phyloP scores from a whole-genome alignment of 176 grass and related monocot species.

The Ensete glaucum region DNA sequence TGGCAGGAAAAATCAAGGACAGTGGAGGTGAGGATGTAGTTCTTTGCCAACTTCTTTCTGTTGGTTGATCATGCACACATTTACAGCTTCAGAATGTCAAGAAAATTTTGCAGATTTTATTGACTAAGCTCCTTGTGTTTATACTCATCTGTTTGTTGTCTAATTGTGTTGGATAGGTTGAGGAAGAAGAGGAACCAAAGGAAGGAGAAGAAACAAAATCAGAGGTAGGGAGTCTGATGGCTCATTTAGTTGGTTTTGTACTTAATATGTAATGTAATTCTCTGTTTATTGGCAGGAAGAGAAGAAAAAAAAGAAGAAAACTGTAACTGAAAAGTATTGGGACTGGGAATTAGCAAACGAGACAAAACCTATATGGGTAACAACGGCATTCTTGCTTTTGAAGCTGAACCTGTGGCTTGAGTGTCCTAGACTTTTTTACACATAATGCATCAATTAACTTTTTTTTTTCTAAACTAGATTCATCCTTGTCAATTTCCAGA shows the following conservation, averaged over 20 bases:
- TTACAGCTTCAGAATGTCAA: neutral
- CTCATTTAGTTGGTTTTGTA: constrained; percentile 4
- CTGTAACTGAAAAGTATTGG: constrained; percentile 89
- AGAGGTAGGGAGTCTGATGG: constrained; percentile 31
- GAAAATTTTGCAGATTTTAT: neutral
- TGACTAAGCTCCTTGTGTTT: neutral
- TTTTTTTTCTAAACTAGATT: no score
- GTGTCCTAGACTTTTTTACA: neutral
- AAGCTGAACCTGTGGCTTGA: no score
- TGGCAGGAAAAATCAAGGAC: constrained; percentile 8
- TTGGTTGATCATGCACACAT: no score
- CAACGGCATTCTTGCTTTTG: neutral
- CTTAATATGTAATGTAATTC: neutral
- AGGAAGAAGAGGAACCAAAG: constrained; percentile 1
- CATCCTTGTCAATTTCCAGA: constrained; percentile 33
- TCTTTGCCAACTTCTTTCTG: neutral
- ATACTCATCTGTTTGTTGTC: constrained; percentile 4
- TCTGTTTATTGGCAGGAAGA: constrained; percentile 36
- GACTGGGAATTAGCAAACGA: constrained; percentile 90
- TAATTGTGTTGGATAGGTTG: neutral
- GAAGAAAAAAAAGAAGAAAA: constrained; percentile 80
- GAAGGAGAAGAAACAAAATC: constrained; percentile 60
- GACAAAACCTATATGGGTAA: constrained; percentile 90
- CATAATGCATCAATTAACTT: neutral
- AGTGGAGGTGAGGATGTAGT: neutral